Conservation (phyloP, 768 basidiomycete species). For the Mycena leptocephala region DNA sequence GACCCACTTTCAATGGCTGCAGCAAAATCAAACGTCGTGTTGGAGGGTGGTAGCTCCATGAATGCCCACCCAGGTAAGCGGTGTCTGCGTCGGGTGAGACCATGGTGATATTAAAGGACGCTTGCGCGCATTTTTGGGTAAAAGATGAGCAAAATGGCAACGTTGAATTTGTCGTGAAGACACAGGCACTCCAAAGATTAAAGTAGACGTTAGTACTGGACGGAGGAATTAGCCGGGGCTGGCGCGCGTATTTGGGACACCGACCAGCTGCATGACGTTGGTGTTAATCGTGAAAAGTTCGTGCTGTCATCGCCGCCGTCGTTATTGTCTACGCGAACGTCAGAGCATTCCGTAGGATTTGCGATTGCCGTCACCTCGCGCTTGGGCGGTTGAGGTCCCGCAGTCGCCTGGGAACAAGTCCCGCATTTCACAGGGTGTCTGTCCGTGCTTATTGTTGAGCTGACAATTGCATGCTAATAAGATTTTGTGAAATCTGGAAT, state of each 20-base stretch:
- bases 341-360: background rate
- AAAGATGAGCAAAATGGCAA: constrained; percentile 11
- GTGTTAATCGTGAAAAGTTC: constrained; percentile 10
- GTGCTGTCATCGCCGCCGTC: background rate
- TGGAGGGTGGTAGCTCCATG: constrained; percentile 22
- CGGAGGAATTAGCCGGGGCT: background rate
- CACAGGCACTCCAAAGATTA: constrained; percentile 35
- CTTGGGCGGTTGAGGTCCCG: background rate
- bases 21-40: constrained; percentile 23
- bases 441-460: constrained; percentile 27
- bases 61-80: constrained; percentile 27
- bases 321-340: background rate
- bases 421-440: constrained; percentile 30
- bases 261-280: constrained; percentile 28
- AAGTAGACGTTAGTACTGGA: constrained; percentile 32
- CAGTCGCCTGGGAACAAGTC: background rate
- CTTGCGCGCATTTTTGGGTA: constrained; percentile 14
- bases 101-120: constrained; percentile 20
- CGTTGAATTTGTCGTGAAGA: constrained; percentile 9
- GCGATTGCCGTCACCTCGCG: constrained; percentile 21
- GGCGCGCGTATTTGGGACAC: background rate
- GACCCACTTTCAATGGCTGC: constrained; percentile 31
- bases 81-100: background rate
- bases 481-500: background rate
- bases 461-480: background rate